Conservation (phyloP, 768 basidiomycete species). For the Lactifluus hygrophoroides region DNA sequence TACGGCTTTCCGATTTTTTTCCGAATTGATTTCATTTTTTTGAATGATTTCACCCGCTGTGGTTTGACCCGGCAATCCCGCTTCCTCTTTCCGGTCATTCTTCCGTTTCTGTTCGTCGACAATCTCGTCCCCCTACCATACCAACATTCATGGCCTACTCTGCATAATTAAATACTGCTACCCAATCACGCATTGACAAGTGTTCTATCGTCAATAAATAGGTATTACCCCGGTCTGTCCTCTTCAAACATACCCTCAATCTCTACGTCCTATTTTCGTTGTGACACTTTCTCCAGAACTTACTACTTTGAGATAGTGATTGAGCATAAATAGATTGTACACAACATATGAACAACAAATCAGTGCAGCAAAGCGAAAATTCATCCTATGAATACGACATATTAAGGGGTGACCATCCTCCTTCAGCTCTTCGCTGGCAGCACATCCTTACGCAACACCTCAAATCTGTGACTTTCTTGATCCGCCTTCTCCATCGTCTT, state of each 20-base stretch:
- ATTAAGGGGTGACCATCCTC: not conserved
- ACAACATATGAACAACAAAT: slow-evolving; percentile 3
- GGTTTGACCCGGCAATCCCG: not conserved
- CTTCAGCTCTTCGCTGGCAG: slow-evolving; percentile 3
- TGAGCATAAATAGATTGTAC: slow-evolving; percentile 8
- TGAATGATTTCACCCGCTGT: not conserved
- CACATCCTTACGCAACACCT: slow-evolving; percentile 33
- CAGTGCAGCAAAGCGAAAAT: slow-evolving; percentile 2
- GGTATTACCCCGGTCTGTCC: not conserved
- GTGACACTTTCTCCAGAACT: not conserved
- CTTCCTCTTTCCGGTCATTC: not conserved
- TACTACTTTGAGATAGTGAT: not conserved
- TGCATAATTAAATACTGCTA: not conserved
- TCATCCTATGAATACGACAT: not conserved
- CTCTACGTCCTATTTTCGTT: not conserved
- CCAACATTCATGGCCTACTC: not conserved
- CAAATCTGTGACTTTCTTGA: slow-evolving; percentile 45
- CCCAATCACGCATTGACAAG: not conserved
- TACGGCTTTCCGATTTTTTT: not conserved
- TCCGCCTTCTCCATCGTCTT: slow-evolving; percentile 57
- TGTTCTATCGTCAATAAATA: not conserved
- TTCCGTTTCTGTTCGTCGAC: not conserved
- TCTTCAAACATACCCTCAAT: not conserved
- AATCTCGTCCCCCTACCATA: not conserved
- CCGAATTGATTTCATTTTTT: slow-evolving; percentile 9